These are phyloP conservation scores for Solanum tarapatanum DNA, from an alignment of 257 asterid genomes.

Conservation along the genomic window DNA sequence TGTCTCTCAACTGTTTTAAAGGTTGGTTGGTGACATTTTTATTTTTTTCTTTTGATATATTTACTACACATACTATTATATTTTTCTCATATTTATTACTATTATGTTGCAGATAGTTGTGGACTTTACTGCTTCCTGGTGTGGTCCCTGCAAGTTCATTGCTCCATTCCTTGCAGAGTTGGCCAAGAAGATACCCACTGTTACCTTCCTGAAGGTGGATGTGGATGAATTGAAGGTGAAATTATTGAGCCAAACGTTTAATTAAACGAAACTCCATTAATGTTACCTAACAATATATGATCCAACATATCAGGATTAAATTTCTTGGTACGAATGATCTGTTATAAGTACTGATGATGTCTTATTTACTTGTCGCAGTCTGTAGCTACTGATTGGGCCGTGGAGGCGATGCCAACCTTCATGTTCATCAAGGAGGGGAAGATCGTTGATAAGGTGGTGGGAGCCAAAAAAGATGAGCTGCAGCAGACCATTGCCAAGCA, in stretches of 20 bases:
- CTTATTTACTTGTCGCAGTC: slow-evolving; percentile 27
- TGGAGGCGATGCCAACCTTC: slow-evolving; percentile 95
- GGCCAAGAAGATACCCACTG: slow-evolving; percentile 68
- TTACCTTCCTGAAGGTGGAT: slow-evolving; percentile 79
- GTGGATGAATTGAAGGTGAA: slow-evolving; percentile 76
- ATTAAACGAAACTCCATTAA: not conserved
- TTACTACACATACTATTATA: not conserved
- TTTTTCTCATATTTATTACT: not conserved
- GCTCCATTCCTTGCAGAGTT: slow-evolving; percentile 78
- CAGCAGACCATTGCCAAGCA: slow-evolving; percentile 61
- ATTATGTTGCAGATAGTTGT: slow-evolving; percentile 53
- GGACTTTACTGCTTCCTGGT: slow-evolving; percentile 96
- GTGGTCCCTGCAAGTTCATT: slow-evolving; percentile 85
- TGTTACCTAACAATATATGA: not conserved
- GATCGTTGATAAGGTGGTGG: slow-evolving; percentile 56
- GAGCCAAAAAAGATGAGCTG: slow-evolving; percentile 81
- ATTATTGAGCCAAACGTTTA: not conserved
- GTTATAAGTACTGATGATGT: not conserved
- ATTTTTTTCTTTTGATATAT: too few species aligned
- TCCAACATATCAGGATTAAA: not conserved
- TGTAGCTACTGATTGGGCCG: slow-evolving; percentile 73
- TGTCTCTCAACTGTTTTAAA: not conserved
- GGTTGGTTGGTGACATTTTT: not conserved
- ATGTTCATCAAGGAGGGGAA: slow-evolving; percentile 66
- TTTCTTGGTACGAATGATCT: not conserved